These are phyloP conservation scores for Drosera spatulata DNA, from an alignment of 179 eudicot genomes.

Conservation along the genomic window DNA sequence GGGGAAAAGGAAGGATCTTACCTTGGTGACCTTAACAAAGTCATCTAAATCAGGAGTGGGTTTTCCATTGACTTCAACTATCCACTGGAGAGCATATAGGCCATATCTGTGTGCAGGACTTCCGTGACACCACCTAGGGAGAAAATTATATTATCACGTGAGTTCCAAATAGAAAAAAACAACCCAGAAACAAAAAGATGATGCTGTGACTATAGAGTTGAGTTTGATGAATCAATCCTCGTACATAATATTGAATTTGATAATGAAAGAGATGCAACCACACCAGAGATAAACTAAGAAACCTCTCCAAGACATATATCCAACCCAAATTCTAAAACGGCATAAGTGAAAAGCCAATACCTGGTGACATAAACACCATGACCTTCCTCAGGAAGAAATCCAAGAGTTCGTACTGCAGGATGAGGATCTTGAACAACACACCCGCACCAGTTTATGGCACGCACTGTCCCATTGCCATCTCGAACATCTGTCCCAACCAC, in stretches of 20 bases:
- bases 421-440: constrained; percentile 90
- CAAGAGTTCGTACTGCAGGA: constrained; percentile 89
- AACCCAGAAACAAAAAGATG: no score
- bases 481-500: constrained; percentile 87
- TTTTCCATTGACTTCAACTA: constrained; percentile 87
- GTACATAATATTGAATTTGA: no score
- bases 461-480: constrained; percentile 85
- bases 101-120: constrained; percentile 88
- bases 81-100: constrained; percentile 92
- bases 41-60: constrained; percentile 86
- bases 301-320: background rate
- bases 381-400: constrained; percentile 91
- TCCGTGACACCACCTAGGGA: constrained; percentile 82
- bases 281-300: no score
- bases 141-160: constrained; percentile 1
- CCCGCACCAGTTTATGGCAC: constrained; percentile 91
- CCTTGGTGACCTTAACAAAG: constrained; percentile 82
- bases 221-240: no score
- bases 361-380: constrained; percentile 95
- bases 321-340: background rate
- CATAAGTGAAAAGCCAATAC: constrained; percentile 16
- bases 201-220: no score
- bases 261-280: no score
- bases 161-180: background rate
- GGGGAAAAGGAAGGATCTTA: constrained; percentile 8